Percentiles rank a stretch among this genome's conserved stretches.
Conservation (phyloP, 2,329 filamentous ascomycete species). For the Ilyonectria sp. region DNA sequence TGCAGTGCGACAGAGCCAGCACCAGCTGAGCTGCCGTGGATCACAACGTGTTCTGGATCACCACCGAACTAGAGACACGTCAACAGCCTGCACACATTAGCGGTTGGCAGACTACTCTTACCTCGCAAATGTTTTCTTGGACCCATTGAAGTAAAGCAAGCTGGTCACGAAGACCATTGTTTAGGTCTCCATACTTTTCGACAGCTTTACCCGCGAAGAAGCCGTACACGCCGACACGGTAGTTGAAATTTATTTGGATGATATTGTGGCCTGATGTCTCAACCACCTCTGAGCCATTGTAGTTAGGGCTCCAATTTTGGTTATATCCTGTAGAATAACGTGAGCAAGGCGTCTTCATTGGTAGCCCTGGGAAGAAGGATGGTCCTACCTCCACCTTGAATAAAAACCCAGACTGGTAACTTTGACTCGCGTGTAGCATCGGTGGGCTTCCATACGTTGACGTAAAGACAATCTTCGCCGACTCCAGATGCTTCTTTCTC, state of each 20-base stretch:
- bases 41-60: constrained; percentile 7
- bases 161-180: constrained; percentile 14
- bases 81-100: neutral
- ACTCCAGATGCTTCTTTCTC: neutral
- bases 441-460: constrained; percentile 13
- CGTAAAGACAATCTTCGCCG: constrained; percentile 16
- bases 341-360: neutral
- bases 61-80: constrained; percentile 9
- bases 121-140: constrained; percentile 8
- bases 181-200: constrained; percentile 8
- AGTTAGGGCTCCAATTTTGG: constrained; percentile 3
- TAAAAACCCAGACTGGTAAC: constrained; percentile 15
- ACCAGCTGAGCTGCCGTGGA: constrained; percentile 12
- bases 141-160: constrained; percentile 2
- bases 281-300: constrained; percentile 13
- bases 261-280: constrained; percentile 1
- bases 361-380: neutral
- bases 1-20: constrained; percentile 7
- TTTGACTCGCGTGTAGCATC: constrained; percentile 1
- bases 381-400: constrained; percentile 3
- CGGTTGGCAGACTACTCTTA: neutral
- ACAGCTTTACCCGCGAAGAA: constrained; percentile 9
- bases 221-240: constrained; percentile 16
- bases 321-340: constrained; percentile 1
- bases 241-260: constrained; percentile 16